Evolutionary conservation across 2,329 filamentous ascomycete species (phyloP), one percentile per base, ranked within the genome.

Genomic region (Penicillium sp.): DNA sequence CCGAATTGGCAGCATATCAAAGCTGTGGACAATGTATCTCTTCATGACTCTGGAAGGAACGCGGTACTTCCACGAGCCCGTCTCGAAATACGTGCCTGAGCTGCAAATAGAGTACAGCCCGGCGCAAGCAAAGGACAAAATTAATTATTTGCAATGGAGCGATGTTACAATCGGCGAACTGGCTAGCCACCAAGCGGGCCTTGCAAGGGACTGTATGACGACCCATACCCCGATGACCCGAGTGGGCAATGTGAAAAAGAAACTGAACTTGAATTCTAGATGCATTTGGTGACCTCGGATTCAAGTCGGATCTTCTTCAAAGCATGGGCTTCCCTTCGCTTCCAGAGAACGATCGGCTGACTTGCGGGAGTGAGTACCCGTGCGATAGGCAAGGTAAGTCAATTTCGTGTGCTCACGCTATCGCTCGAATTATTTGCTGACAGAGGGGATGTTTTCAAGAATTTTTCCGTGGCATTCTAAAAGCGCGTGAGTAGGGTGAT

Each of bases 1-100:
- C 58, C 72, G 77, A 10, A 65, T 78, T 16, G 75, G 71, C 0
- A 79, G 76, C 46, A 50, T 75, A 29, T 77, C 75, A 1, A 79
- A 79, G 55, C 53, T 77, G 18, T 74, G 73, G 59, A 77, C 76
- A 0, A 69, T 75, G 18, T 68, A 74, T 23, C 42, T 71, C 0
- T 66, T 73, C 13, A 57, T 77, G 18, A 63, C 72, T 12, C 67
- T 65, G 44, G 57, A 47, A 4, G 66, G 66, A 6, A 49, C 60
- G 12, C 51, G 50, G 16, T 39, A 50, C 15, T 65, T 66, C 31
- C 25, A 61, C 6, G 58, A 66, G 25, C 64, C 62, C 0, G 48
- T 71, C 16, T 51, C 55, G 2, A 59, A 64, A 8, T 69, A 68
- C 49, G 46, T 71, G 4, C 66, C 67, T 6, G 64, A 69, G 39